These are phyloP conservation scores for Postia placenta DNA, from an alignment of 768 basidiomycete species.

Conservation along the genomic window DNA sequence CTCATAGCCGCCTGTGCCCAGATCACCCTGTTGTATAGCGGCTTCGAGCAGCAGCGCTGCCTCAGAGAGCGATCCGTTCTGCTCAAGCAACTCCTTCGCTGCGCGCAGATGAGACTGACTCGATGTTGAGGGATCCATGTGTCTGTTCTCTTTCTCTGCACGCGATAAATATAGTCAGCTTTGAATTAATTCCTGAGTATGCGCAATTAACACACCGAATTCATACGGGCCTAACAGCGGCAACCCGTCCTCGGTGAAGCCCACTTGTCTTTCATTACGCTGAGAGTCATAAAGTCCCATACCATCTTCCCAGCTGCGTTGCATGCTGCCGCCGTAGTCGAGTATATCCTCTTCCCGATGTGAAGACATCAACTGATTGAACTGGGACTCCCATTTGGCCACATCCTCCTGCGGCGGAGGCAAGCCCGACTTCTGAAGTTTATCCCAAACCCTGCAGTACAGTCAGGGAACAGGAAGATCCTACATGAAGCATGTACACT, in stretches of 20 bases:
- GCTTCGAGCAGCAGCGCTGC: conserved; percentile 86
- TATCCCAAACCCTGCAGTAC: conserved; percentile 51
- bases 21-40: conserved; percentile 76
- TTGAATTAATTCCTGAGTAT: conserved; percentile 1
- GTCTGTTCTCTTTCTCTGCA: conserved; percentile 68
- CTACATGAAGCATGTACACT: conserved; percentile 14
- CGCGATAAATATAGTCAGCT: no score
- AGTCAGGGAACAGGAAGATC: background rate
- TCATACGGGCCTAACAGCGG: conserved; percentile 67
- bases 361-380: conserved; percentile 68
- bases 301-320: conserved; percentile 56
- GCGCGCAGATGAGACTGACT: conserved; percentile 50
- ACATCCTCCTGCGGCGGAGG: conserved; percentile 58
- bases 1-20: conserved; percentile 79
- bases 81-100: conserved; percentile 71
- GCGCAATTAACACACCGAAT: conserved; percentile 54
- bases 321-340: conserved; percentile 56
- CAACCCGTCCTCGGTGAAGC: conserved; percentile 68
- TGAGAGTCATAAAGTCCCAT: conserved; percentile 35
- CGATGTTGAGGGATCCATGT: conserved; percentile 46
- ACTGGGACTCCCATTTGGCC: conserved; percentile 79
- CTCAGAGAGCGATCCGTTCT: conserved; percentile 83
- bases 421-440: conserved; percentile 50
- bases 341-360: conserved; percentile 56
- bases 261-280: conserved; percentile 27